A percentile compares a stretch with the other conserved stretches of the same genome.
phyloP scores from a whole-genome alignment of 169 alveolate species.

The Fabrea salina region DNA sequence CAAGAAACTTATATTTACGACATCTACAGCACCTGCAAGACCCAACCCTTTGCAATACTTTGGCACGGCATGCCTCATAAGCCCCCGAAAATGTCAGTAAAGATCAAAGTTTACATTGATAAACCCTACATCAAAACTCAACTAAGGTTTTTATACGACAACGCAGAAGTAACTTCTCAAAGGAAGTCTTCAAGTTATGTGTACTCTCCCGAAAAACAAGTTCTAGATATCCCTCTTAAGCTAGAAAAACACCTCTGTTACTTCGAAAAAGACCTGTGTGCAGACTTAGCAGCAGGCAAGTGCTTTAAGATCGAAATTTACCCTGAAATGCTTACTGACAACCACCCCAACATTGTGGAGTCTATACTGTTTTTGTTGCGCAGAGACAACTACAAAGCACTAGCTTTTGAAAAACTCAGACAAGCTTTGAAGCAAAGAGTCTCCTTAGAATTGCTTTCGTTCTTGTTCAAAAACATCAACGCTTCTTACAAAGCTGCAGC shows the following conservation, averaged over 20 bases:
- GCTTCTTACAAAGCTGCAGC: not conserved
- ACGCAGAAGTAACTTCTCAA: not conserved
- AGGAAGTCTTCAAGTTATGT: not conserved
- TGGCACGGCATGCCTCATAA: slow-evolving; percentile 11
- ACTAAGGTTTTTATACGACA: not conserved
- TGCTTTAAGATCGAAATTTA: not conserved
- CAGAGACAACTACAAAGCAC: not conserved
- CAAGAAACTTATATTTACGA: not conserved
- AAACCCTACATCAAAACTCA: not conserved
- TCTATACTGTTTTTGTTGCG: not conserved
- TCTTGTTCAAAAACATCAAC: not conserved
- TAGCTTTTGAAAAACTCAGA: not conserved
- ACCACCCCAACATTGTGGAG: not conserved
- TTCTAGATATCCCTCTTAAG: not conserved
- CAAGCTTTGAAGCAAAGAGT: not conserved
- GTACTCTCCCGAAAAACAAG: not conserved
- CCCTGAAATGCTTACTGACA: not conserved
- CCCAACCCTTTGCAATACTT: not conserved
- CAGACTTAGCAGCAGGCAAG: not conserved
- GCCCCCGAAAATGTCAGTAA: not conserved
- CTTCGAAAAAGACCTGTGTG: not conserved
- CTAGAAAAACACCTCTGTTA: not conserved
- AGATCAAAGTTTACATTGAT: not conserved
- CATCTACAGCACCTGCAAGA: not conserved
- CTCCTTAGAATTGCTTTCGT: not conserved